phyloP scores from a whole-genome alignment of 2,329 filamentous ascomycete species.

The Aureobasidium sp. region DNA sequence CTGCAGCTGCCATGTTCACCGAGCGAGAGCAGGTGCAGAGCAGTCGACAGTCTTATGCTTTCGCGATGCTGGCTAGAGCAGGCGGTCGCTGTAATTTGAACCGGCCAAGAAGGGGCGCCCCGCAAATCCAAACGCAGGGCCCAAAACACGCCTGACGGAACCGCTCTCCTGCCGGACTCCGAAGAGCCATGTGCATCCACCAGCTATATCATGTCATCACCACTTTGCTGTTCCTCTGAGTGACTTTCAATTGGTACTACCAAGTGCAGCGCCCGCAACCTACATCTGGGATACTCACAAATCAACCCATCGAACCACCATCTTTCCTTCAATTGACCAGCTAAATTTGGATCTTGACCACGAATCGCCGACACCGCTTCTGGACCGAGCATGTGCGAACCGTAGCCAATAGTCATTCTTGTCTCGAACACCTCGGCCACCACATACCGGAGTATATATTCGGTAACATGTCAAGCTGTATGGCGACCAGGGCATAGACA shows the following conservation, averaged over 20 bases:
- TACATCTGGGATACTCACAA: not conserved
- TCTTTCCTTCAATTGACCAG: not conserved
- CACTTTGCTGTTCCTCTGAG: not conserved
- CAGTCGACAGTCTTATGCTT: not conserved
- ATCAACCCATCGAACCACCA: not conserved
- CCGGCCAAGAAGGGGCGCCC: not conserved
- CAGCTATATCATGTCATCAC: not conserved
- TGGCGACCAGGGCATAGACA: no score
- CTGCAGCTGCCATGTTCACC: not conserved
- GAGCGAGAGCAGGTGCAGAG: not conserved
- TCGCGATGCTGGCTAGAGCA: not conserved
- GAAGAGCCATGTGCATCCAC: not conserved
- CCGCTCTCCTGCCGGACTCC: not conserved
- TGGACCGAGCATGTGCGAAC: not conserved
- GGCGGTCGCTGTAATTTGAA: not conserved
- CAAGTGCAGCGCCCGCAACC: no score
- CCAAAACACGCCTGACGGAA: not conserved
- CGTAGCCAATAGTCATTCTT: not conserved
- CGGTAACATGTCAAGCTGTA: not conserved
- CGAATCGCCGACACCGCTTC: conserved; percentile 10
- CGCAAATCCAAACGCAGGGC: not conserved
- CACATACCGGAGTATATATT: not conserved
- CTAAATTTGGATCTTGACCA: not conserved
- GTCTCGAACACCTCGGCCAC: not conserved
- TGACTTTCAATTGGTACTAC: not conserved